A percentile compares a stretch with the other conserved stretches of the same genome.
Conservation (phyloP, 2,329 filamentous ascomycete species). For the Fusarium devonianum region DNA sequence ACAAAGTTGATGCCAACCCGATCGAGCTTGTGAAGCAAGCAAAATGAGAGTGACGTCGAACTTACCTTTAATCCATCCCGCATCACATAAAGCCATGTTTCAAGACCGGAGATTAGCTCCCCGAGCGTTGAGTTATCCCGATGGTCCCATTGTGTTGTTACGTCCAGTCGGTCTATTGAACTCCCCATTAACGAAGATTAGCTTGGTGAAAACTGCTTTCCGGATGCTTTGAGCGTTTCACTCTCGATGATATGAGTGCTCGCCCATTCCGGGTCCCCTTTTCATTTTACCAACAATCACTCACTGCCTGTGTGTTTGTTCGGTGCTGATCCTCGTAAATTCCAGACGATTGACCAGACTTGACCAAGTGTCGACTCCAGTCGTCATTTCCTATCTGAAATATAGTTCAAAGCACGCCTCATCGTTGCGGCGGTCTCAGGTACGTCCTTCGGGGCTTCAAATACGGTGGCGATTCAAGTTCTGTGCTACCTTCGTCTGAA, state of each 20-base stretch:
- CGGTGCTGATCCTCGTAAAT: slow-evolving; percentile 19
- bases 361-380: slow-evolving; percentile 67
- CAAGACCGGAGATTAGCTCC: background rate
- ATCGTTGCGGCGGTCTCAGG: slow-evolving; percentile 68
- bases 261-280: too few relatives aligned
- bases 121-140: slow-evolving; percentile 7
- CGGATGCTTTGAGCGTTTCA: slow-evolving; percentile 60
- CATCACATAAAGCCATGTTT: background rate
- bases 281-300: slow-evolving; percentile 25
- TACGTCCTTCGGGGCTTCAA: slow-evolving; percentile 64
- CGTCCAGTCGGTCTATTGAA: background rate
- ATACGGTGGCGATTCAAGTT: slow-evolving; percentile 56
- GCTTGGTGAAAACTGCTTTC: slow-evolving; percentile 67
- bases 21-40: background rate
- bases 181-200: slow-evolving; percentile 22
- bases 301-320: slow-evolving; percentile 10
- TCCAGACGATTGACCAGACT: slow-evolving; percentile 66
- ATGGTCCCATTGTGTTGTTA: background rate
- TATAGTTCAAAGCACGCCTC: slow-evolving; percentile 62
- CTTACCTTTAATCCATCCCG: too few relatives aligned
- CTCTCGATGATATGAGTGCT: too few relatives aligned
- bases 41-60: too few relatives aligned
- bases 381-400: slow-evolving; percentile 60
- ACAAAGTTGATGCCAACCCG: too few relatives aligned
- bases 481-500: slow-evolving; percentile 38